A percentile compares a stretch with the other conserved stretches of the same genome.
Evolutionary conservation across 2,329 filamentous ascomycete genomes (phyloP).

Genomic region (Arthrobotrys sinensis): DNA sequence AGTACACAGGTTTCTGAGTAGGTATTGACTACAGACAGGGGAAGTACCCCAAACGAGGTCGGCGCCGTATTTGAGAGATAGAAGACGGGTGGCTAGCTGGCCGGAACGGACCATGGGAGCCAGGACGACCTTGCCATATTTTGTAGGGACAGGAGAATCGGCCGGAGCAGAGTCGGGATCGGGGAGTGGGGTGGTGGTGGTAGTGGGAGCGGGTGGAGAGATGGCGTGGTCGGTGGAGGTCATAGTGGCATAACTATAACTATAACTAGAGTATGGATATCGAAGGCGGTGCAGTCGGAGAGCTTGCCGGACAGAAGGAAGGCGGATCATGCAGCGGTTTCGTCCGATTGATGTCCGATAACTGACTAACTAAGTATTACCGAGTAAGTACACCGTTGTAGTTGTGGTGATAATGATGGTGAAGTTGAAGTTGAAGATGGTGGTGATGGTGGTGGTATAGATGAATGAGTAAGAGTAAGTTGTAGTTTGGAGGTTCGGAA

Average conservation of each 20-base stretch:
- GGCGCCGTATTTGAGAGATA: slow-evolving; percentile 93
- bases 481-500: slow-evolving; percentile 1
- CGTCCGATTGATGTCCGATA: not conserved
- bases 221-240: slow-evolving; percentile 47
- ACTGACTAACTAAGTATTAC: not conserved
- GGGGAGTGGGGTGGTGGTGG: slow-evolving; percentile 7
- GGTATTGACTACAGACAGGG: not conserved
- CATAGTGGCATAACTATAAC: slow-evolving; percentile 47
- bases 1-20: not conserved
- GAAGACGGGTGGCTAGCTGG: slow-evolving; percentile 88
- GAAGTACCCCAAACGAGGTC: slow-evolving; percentile 92
- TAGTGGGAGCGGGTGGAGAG: slow-evolving; percentile 15
- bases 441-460: not conserved
- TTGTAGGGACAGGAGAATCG: not conserved
- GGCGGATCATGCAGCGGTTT: slow-evolving; percentile 29
- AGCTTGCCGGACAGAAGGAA: slow-evolving; percentile 38
- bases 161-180: not conserved
- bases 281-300: slow-evolving; percentile 32
- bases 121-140: slow-evolving; percentile 73
- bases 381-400: not conserved
- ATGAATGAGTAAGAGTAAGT: not conserved
- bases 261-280: not conserved
- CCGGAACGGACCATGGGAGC: slow-evolving; percentile 99
- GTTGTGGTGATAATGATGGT: not conserved
- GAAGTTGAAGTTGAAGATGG: not conserved